Percentiles rank a stretch among this genome's conserved stretches.
Conservation (phyloP, 2,329 filamentous ascomycete genomes). For the Teratosphaeria destructans region DNA sequence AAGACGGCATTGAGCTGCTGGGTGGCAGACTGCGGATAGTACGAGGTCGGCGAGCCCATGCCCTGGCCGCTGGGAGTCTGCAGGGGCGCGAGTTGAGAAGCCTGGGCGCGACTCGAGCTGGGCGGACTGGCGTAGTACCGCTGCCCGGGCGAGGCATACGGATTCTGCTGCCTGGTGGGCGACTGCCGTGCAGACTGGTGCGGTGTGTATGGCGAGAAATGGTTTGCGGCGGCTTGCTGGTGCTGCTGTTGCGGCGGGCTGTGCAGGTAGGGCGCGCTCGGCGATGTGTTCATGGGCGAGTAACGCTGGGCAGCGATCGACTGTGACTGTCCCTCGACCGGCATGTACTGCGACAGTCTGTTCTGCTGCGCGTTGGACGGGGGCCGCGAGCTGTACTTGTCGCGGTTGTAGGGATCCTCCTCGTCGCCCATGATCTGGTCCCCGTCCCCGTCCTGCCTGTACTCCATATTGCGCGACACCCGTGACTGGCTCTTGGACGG, state of each 20-base stretch:
- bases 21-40: constrained; percentile 61
- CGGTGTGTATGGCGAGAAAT: constrained; percentile 26
- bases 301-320: constrained; percentile 83
- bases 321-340: constrained; percentile 47
- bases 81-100: constrained; percentile 65
- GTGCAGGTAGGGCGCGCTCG: constrained; percentile 64
- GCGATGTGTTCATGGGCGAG: constrained; percentile 90
- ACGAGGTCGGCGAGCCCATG: constrained; percentile 34
- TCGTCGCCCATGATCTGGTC: constrained; percentile 72
- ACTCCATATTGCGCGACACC: constrained; percentile 13
- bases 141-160: constrained; percentile 42
- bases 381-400: constrained; percentile 69
- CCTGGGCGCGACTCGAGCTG: constrained; percentile 34
- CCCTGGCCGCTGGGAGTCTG: constrained; percentile 44
- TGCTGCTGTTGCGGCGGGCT: constrained; percentile 44
- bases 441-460: constrained; percentile 33
- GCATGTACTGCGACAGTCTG: constrained; percentile 60
- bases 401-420: constrained; percentile 70
- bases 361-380: constrained; percentile 42
- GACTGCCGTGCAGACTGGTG: constrained; percentile 56
- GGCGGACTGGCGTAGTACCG: constrained; percentile 49
- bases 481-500: constrained; percentile 4
- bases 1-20: constrained; percentile 61
- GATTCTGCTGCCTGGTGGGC: constrained; percentile 56
- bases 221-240: constrained; percentile 22